A percentile compares a stretch with the other conserved stretches of the same genome.
These are phyloP conservation scores for Calonectria honghensis DNA, from an alignment of 2,329 filamentous ascomycete genomes.

Conservation along the genomic window DNA sequence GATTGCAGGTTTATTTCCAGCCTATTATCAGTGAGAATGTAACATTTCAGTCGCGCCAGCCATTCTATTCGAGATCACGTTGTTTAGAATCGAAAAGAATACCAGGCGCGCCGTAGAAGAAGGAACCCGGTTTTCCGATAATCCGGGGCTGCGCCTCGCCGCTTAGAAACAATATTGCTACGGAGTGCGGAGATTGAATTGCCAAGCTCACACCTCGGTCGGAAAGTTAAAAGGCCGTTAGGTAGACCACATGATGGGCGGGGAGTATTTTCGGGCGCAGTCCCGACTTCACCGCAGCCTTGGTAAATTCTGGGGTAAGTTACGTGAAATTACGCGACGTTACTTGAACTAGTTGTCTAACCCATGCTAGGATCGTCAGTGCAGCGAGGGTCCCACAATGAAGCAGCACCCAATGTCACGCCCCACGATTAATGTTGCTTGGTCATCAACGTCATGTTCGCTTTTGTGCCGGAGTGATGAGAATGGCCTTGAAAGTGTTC, in stretches of 20 bases:
- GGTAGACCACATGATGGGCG: neutral
- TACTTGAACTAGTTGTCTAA: constrained; percentile 14
- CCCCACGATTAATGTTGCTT: neutral
- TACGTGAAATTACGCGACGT: constrained; percentile 13
- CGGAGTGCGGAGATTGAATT: neutral
- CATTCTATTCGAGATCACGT: neutral
- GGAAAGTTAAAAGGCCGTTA: neutral
- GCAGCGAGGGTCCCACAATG: constrained; percentile 17
- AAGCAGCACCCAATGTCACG: neutral
- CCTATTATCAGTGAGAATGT: neutral
- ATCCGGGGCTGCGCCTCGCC: neutral
- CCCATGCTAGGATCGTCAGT: constrained; percentile 13
- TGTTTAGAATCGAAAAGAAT: neutral
- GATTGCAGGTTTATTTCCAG: neutral
- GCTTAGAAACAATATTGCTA: neutral
- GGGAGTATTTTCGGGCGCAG: neutral
- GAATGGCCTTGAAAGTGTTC: neutral
- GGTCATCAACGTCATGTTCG: constrained; percentile 6
- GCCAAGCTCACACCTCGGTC: neutral
- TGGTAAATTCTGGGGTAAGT: constrained; percentile 18
- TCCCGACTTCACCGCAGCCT: neutral
- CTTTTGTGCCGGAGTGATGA: neutral
- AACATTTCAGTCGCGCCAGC: neutral
- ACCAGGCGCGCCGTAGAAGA: neutral
- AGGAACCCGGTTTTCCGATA: neutral